A percentile compares a stretch with the other conserved stretches of the same genome.
These are phyloP conservation scores for Arabidopsis suecica DNA, from an alignment of 345 rosid genomes.

Conservation along the genomic window DNA sequence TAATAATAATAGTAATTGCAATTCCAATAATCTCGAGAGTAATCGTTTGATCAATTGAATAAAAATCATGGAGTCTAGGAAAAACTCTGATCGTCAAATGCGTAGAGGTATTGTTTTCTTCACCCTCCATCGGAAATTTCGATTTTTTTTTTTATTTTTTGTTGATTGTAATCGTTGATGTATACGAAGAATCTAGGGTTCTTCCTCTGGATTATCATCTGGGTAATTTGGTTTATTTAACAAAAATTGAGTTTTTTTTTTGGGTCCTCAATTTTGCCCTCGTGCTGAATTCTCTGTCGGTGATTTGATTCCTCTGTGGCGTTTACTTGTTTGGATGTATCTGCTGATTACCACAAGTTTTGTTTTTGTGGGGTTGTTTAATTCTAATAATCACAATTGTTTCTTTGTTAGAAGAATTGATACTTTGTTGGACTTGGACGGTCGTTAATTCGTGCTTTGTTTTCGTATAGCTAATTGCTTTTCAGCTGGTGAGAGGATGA, in stretches of 20 bases:
- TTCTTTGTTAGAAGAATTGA: conserved; percentile 33
- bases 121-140: not conserved
- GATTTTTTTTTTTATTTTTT: not conserved
- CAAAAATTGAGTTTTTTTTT: not conserved
- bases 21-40: conserved; percentile 25
- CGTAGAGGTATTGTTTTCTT: conserved; percentile 58
- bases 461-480: conserved; percentile 54
- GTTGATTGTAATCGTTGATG: conserved; percentile 1
- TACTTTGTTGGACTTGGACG: not conserved
- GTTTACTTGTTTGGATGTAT: conserved; percentile 29
- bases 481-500: conserved; percentile 57
- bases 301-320: conserved; percentile 18
- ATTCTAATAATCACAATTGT: not conserved
- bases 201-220: not conserved
- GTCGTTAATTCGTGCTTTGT: conserved; percentile 8
- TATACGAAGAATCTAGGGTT: conserved; percentile 11
- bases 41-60: conserved; percentile 34
- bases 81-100: conserved; percentile 76
- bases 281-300: conserved; percentile 33
- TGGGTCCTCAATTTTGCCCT: not conserved
- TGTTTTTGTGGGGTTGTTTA: conserved; percentile 23
- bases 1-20: conserved; percentile 23
- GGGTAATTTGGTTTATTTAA: not conserved
- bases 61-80: conserved; percentile 70
- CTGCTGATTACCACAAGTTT: conserved; percentile 24